phyloP scores from a whole-genome alignment of 2,329 filamentous ascomycete genomes.

The Trichoderma asperellum region DNA sequence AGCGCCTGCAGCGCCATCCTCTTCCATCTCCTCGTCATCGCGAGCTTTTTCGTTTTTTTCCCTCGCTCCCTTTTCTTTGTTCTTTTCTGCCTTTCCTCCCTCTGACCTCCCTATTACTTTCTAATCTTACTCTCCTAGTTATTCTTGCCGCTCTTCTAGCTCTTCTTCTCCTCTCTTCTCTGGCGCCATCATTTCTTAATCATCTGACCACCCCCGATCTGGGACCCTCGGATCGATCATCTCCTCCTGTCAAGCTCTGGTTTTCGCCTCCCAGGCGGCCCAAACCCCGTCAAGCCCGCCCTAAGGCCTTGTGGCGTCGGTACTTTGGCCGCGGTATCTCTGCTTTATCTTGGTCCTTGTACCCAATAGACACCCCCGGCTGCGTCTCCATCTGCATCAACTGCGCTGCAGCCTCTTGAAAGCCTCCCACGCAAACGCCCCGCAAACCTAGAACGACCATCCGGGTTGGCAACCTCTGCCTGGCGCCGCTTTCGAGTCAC shows the following conservation, averaged over 20 bases:
- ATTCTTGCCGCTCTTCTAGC: conserved; percentile 12
- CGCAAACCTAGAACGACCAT: conserved; percentile 27
- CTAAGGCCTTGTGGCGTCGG: conserved; percentile 26
- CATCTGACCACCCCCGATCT: conserved; percentile 27
- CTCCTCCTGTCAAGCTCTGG: conserved; percentile 16
- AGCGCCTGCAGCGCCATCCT: conserved; percentile 18
- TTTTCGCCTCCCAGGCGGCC: conserved; percentile 23
- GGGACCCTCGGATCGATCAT: conserved; percentile 24
- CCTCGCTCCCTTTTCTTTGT: neutral
- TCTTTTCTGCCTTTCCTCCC: neutral
- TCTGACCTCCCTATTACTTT: neutral
- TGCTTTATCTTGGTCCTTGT: conserved; percentile 18
- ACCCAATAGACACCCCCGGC: conserved; percentile 8
- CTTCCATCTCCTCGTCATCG: conserved; percentile 25
- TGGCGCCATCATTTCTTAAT: conserved; percentile 21
- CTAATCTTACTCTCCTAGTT: neutral
- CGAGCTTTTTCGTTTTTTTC: conserved; percentile 15
- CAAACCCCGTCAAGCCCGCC: conserved; percentile 12
- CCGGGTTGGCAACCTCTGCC: conserved; percentile 24
- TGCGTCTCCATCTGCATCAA: conserved; percentile 28
- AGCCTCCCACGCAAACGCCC: conserved; percentile 30
- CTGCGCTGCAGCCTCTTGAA: conserved; percentile 28
- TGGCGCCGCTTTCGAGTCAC: conserved; percentile 23
- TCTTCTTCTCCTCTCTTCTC: neutral
- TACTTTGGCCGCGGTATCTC: conserved; percentile 20